Evolutionary conservation across 2,329 filamentous ascomycete species (phyloP).

Genomic region (Trichoderma atrobrunneum): DNA sequence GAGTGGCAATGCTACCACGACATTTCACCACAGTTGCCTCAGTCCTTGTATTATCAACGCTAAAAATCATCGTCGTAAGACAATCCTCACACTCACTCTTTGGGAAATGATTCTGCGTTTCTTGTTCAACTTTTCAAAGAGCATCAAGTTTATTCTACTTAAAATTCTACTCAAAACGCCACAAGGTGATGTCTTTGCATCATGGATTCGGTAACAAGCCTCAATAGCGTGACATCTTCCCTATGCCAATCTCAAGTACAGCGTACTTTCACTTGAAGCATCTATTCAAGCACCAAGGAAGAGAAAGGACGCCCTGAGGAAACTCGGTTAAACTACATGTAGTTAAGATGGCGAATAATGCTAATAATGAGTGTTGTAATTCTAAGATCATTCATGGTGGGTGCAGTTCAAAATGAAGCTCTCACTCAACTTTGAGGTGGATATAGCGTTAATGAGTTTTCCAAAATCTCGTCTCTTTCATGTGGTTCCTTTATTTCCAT

Average conservation of each 20-base stretch:
- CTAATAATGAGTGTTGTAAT: neutral
- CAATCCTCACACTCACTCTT: neutral
- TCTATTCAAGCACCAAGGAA: neutral
- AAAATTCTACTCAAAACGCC: neutral
- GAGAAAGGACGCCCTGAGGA: neutral
- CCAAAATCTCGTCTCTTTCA: neutral
- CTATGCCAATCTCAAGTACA: neutral
- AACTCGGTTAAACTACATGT: neutral
- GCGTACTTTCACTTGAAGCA: neutral
- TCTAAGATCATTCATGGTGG: rapidly evolving
- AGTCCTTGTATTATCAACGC: neutral
- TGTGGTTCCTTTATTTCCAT: neutral
- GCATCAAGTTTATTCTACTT: neutral
- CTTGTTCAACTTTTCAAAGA: neutral
- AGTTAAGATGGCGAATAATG: neutral
- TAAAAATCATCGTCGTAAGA: neutral
- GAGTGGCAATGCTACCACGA: neutral
- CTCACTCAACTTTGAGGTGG: too few species aligned
- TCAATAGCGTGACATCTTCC: neutral
- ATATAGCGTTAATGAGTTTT: neutral
- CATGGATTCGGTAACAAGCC: neutral
- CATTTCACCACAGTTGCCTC: neutral
- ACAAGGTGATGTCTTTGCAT: neutral
- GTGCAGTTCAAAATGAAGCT: neutral
- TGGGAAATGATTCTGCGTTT: neutral